Percentiles rank a stretch among this genome's conserved stretches.
Conservation (phyloP, 2,329 filamentous ascomycete genomes). For the Neofusicoccum sp. region DNA sequence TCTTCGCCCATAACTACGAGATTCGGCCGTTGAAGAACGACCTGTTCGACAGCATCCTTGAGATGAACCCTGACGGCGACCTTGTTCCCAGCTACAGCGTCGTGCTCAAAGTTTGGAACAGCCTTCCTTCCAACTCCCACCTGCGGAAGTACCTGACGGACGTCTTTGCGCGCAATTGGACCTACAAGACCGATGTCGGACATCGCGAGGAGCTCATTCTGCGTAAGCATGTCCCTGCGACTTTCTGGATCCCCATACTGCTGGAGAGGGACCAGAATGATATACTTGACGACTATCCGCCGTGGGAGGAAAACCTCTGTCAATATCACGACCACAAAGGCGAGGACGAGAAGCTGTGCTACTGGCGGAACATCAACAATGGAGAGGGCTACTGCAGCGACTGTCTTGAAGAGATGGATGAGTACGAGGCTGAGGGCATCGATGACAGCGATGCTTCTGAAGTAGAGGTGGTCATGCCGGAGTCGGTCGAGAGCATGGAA, state of each 20-base stretch:
- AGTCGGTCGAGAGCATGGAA: background rate
- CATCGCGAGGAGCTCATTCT: slow-evolving; percentile 4
- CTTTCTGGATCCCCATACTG: slow-evolving; percentile 2
- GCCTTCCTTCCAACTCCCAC: background rate
- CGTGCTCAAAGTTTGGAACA: background rate
- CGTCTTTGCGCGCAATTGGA: slow-evolving; percentile 7
- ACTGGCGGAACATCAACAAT: slow-evolving; percentile 3
- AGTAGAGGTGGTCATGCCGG: background rate
- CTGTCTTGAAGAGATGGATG: background rate
- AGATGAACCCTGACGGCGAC: background rate
- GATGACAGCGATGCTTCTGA: background rate
- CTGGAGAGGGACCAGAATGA: background rate
- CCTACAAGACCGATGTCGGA: background rate
- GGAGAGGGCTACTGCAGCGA: background rate
- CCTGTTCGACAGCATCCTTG: slow-evolving; percentile 10
- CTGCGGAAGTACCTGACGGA: slow-evolving; percentile 5
- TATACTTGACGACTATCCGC: background rate
- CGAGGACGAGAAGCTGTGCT: background rate
- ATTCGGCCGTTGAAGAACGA: slow-evolving; percentile 14
- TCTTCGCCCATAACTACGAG: background rate
- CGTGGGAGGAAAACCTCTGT: slow-evolving; percentile 10
- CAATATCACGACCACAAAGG: slow-evolving; percentile 2
- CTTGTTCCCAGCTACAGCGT: slow-evolving; percentile 8
- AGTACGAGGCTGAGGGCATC: slow-evolving; percentile 3
- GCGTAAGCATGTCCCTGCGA: background rate